Percentiles rank a stretch among this genome's conserved stretches.
These are phyloP conservation scores for Rubia yunnanensis DNA, from an alignment of 257 asterid species.

Conservation along the genomic window DNA sequence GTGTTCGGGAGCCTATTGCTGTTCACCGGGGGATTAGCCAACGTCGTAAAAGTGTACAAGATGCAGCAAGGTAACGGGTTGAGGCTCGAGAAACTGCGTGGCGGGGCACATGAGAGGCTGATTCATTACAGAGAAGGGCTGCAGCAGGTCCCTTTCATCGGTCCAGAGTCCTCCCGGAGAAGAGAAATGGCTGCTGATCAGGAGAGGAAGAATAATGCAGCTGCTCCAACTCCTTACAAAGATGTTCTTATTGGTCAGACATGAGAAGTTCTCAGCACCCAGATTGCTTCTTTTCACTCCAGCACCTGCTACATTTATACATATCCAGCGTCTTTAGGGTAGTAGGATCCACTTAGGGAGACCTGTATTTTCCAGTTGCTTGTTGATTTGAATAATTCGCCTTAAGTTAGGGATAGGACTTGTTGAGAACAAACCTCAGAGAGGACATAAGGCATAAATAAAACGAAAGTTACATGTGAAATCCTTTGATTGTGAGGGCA, in stretches of 20 bases:
- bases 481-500: no score
- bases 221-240: constrained; percentile 42
- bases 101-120: constrained; percentile 67
- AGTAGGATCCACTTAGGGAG: no score
- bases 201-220: constrained; percentile 9
- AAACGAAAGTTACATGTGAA: no score
- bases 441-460: no score
- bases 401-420: no score
- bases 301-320: background rate
- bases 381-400: no score
- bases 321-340: no score
- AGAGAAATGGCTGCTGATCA: constrained; percentile 9
- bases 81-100: constrained; percentile 75
- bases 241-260: constrained; percentile 48
- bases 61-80: constrained; percentile 51
- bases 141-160: constrained; percentile 40
- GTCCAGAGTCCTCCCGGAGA: constrained; percentile 23
- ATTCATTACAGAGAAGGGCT: constrained; percentile 35
- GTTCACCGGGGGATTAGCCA: constrained; percentile 56
- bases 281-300: background rate
- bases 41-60: constrained; percentile 74
- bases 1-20: constrained; percentile 54
- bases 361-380: no score
- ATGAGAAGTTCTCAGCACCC: constrained; percentile 11
- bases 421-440: no score